A percentile compares a stretch with the other conserved stretches of the same genome.
phyloP scores from a whole-genome alignment of 2,329 filamentous ascomycete genomes.

The Talaromyces verruculosus region DNA sequence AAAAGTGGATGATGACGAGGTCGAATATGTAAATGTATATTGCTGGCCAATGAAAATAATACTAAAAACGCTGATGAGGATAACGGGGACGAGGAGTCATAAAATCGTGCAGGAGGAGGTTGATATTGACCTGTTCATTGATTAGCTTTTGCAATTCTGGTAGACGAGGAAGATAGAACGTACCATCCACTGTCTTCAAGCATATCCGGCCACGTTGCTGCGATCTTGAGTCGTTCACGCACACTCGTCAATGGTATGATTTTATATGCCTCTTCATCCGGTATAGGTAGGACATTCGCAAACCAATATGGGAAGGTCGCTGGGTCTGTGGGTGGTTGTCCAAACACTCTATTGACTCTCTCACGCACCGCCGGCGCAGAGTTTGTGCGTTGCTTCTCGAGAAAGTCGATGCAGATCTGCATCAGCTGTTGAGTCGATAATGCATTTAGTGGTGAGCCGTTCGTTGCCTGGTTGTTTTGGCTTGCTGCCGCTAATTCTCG shows the following conservation, averaged over 20 bases:
- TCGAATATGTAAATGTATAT: slow-evolving; percentile 24
- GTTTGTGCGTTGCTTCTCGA: slow-evolving; percentile 65
- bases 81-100: slow-evolving; percentile 46
- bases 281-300: slow-evolving; percentile 74
- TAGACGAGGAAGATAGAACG: slow-evolving; percentile 37
- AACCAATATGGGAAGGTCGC: slow-evolving; percentile 88
- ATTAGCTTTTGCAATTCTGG: slow-evolving; percentile 33
- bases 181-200: slow-evolving; percentile 72
- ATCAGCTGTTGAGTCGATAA: slow-evolving; percentile 73
- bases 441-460: slow-evolving; percentile 34
- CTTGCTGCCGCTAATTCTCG: slow-evolving; percentile 55
- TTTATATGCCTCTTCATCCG: slow-evolving; percentile 75
- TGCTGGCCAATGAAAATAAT: slow-evolving; percentile 26
- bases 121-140: slow-evolving; percentile 20
- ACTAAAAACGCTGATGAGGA: slow-evolving; percentile 34
- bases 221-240: slow-evolving; percentile 77
- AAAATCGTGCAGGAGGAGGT: slow-evolving; percentile 34
- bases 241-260: slow-evolving; percentile 73
- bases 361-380: slow-evolving; percentile 74
- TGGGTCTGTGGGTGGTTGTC: slow-evolving; percentile 73
- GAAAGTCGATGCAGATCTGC: slow-evolving; percentile 64
- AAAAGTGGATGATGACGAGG: slow-evolving; percentile 30
- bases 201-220: slow-evolving; percentile 72
- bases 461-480: neutral
- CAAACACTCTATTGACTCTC: slow-evolving; percentile 71